Percentiles rank a stretch among this genome's conserved stretches.
Conservation (phyloP, 305 asterid species). For the Withania somnifera region DNA sequence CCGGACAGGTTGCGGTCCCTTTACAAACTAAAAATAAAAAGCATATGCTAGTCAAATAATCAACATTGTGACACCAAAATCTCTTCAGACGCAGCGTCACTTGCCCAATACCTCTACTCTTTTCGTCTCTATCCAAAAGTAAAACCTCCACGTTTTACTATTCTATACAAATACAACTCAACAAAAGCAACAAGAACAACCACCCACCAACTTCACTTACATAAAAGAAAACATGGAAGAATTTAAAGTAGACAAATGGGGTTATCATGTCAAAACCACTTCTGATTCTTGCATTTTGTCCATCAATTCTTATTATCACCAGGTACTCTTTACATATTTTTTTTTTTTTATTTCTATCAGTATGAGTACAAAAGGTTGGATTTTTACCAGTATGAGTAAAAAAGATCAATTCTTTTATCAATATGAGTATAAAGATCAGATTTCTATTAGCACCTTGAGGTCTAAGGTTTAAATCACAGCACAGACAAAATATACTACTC, state of each 20-base stretch:
- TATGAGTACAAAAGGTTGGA: not conserved
- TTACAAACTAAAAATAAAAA: not conserved
- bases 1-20: too few species aligned
- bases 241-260: conserved; percentile 62
- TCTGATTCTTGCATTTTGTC: conserved; percentile 68
- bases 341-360: not conserved
- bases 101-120: not conserved
- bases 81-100: not conserved
- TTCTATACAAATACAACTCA: too few species aligned
- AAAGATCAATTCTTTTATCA: not conserved
- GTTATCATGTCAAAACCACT: conserved; percentile 61
- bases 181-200: not conserved
- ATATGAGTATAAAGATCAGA: too few species aligned
- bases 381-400: not conserved
- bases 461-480: too few species aligned
- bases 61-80: not conserved
- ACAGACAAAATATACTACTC: too few species aligned
- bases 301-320: conserved; percentile 64
- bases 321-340: conserved; percentile 30
- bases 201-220: not conserved
- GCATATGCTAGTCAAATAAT: not conserved
- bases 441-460: too few species aligned
- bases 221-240: conserved; percentile 18
- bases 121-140: not conserved
- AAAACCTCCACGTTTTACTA: not conserved